These are phyloP conservation scores for Fragaria vesca DNA, from an alignment of 306 rosid genomes.

Conservation along the genomic window DNA sequence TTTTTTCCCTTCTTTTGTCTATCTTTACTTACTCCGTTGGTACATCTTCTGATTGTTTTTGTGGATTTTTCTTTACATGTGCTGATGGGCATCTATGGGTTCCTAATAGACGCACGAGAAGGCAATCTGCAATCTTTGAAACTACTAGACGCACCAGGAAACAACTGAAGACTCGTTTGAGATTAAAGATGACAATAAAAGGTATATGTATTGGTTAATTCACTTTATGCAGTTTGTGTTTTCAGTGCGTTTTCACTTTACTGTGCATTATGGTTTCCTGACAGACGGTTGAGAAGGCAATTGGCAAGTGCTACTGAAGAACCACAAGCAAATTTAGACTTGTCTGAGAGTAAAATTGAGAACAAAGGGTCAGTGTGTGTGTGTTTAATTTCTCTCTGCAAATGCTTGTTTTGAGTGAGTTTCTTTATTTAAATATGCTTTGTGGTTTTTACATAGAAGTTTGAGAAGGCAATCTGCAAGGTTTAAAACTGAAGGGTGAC, in stretches of 20 bases:
- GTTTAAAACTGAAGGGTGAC: conserved; percentile 41
- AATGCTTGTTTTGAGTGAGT: conserved; percentile 20
- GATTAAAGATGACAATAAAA: conserved; percentile 33
- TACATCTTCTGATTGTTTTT: conserved; percentile 11
- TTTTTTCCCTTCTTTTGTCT: neutral
- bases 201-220: conserved; percentile 38
- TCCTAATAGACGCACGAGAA: conserved; percentile 48
- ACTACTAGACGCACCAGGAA: conserved; percentile 30
- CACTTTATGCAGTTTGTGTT: conserved; percentile 26
- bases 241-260: conserved; percentile 18
- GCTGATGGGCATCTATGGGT: conserved; percentile 18
- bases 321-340: conserved; percentile 33
- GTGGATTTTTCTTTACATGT: conserved; percentile 13
- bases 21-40: conserved; percentile 22
- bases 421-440: neutral
- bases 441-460: conserved; percentile 34
- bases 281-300: conserved; percentile 57
- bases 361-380: conserved; percentile 43
- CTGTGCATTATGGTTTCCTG: conserved; percentile 20
- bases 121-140: conserved; percentile 47
- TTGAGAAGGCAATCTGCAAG: conserved; percentile 52
- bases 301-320: conserved; percentile 43
- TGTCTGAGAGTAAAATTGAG: conserved; percentile 28
- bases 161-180: conserved; percentile 28
- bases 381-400: conserved; percentile 29